These are phyloP conservation scores for Blastosporella zonata DNA, from an alignment of 1,284 basidiomycete genomes.

Conservation along the genomic window DNA sequence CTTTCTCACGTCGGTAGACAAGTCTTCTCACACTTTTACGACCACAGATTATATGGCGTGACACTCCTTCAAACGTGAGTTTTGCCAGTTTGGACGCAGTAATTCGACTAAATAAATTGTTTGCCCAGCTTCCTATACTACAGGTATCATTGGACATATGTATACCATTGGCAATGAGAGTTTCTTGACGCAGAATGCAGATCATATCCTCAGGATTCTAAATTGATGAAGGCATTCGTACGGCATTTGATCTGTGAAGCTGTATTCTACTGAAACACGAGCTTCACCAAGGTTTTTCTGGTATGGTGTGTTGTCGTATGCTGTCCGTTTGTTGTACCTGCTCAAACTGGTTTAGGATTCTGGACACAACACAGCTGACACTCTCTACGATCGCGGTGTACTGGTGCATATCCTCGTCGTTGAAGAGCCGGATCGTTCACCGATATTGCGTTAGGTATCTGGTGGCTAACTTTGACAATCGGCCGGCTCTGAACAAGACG, in stretches of 20 bases:
- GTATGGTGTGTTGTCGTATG: constrained; percentile 24
- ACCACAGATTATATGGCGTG: constrained; percentile 30
- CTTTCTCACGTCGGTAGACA: constrained; percentile 1
- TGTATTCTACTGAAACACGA: neutral
- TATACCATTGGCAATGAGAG: neutral
- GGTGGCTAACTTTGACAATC: constrained; percentile 34
- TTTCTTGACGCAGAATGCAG: constrained; percentile 18
- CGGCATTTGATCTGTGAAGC: neutral
- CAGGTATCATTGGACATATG: constrained; percentile 25
- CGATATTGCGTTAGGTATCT: constrained; percentile 29
- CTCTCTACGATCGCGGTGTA: constrained; percentile 33
- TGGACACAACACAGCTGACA: constrained; percentile 34
- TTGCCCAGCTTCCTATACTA: constrained; percentile 34
- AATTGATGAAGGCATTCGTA: constrained; percentile 30
- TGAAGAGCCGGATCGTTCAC: neutral
- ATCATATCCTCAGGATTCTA: constrained; percentile 33
- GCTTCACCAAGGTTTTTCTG: constrained; percentile 29
- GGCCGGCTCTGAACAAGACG: constrained; percentile 30
- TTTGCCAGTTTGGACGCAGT: neutral
- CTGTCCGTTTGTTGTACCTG: neutral
- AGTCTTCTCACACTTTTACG: constrained; percentile 12
- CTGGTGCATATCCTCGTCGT: constrained; percentile 20
- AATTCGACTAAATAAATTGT: neutral
- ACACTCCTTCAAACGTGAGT: constrained; percentile 37
- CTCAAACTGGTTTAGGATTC: constrained; percentile 20